Evolutionary conservation across 176 grass and related monocot genomes (phyloP).

Genomic region (Ensete ventricosum): DNA sequence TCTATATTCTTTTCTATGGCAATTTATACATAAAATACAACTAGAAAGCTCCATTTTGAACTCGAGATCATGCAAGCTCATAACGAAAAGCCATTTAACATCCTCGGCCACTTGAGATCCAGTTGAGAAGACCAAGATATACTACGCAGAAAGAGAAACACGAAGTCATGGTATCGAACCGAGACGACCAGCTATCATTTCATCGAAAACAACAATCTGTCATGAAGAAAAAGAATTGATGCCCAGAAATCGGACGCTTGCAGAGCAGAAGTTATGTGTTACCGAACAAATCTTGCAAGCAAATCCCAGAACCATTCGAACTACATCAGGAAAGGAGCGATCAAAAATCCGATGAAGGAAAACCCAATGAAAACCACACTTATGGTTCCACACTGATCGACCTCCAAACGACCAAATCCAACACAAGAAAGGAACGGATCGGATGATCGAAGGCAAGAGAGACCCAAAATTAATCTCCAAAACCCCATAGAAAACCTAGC

Average conservation of each 20-base stretch:
- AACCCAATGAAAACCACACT: background rate
- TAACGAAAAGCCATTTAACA: too few species aligned
- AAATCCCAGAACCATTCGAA: background rate
- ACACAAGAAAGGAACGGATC: background rate
- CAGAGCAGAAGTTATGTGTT: background rate
- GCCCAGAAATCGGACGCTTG: too few species aligned
- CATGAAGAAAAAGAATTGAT: background rate
- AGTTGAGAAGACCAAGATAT: background rate
- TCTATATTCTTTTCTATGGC: background rate
- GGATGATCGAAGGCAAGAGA: background rate
- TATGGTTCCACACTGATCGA: background rate
- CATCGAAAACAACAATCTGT: background rate
- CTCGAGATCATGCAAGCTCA: too few species aligned
- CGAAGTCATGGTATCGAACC: background rate
- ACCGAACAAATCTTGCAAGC: background rate
- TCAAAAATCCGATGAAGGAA: background rate
- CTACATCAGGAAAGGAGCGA: background rate
- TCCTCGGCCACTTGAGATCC: too few species aligned
- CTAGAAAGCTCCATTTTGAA: too few species aligned
- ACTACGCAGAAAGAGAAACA: background rate
- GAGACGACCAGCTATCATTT: background rate
- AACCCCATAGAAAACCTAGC: background rate
- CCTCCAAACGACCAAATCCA: background rate
- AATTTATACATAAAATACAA: background rate
- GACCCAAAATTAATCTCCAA: slow-evolving; percentile 3